A percentile compares a stretch with the other conserved stretches of the same genome.
Conservation (phyloP, 2,329 filamentous ascomycete species). For the Penicillium rolfsii region DNA sequence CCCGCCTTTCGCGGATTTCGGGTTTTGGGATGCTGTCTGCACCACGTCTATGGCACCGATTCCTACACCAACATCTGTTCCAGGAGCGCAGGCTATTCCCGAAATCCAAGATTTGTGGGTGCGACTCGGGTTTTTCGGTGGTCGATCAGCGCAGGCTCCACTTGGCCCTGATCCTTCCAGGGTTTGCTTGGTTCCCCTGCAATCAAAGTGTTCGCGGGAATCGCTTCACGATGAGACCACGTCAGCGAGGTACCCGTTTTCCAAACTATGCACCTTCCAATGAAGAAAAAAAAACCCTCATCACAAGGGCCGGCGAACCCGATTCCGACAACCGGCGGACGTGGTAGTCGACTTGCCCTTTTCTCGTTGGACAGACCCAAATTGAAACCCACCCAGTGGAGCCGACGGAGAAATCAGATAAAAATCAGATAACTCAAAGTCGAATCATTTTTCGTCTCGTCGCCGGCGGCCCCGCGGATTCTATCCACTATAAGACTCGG, state of each 20-base stretch:
- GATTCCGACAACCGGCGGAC: conserved; percentile 6
- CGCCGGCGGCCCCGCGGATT: conserved; percentile 18
- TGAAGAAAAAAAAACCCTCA: not conserved
- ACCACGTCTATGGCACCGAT: not conserved
- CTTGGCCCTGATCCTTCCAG: not conserved
- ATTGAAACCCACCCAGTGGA: conserved; percentile 27
- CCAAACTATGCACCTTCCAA: not conserved
- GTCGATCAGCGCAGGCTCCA: conserved; percentile 3
- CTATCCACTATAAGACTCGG: conserved; percentile 27
- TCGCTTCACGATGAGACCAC: not conserved
- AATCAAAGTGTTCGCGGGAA: not conserved
- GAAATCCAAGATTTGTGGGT: conserved; percentile 1
- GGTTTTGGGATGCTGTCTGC: not conserved
- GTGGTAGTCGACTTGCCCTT: conserved; percentile 7
- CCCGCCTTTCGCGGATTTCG: not conserved
- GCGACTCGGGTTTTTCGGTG: not conserved
- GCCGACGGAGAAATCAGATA: conserved; percentile 29
- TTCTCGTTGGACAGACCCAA: conserved; percentile 10
- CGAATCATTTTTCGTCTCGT: conserved; percentile 22
- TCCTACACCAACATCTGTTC: not conserved
- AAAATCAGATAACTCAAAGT: conserved; percentile 29
- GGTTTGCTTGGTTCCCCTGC: not conserved
- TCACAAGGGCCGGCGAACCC: not conserved
- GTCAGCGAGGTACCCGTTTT: not conserved
- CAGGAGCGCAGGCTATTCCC: not conserved